Percentiles rank a stretch among this genome's conserved stretches.
Conservation (phyloP, 2,329 filamentous ascomycete genomes). For the Hawksworthiomyces lignivorus region DNA sequence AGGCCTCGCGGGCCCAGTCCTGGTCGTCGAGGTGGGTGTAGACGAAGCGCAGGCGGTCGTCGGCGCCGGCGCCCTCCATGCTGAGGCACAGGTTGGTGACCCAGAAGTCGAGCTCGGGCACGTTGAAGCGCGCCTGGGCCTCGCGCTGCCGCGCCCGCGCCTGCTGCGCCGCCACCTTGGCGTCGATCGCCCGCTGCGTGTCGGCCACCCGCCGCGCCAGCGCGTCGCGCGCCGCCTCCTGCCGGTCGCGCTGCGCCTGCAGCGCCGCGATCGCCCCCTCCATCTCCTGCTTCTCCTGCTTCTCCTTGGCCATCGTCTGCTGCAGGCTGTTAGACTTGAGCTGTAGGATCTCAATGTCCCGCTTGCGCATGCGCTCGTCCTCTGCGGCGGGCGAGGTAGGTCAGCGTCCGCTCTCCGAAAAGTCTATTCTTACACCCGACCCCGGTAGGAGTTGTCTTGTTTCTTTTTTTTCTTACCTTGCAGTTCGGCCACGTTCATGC, state of each 20-base stretch:
- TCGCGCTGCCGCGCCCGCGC: slow-evolving; percentile 69
- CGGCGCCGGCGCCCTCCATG: slow-evolving; percentile 80
- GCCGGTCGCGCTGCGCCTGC: slow-evolving; percentile 51
- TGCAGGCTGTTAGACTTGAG: slow-evolving; percentile 64
- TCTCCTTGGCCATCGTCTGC: slow-evolving; percentile 68
- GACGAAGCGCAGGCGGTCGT: slow-evolving; percentile 82
- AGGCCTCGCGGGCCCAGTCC: slow-evolving; percentile 82
- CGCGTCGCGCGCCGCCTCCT: slow-evolving; percentile 47
- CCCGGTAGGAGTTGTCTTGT: no score
- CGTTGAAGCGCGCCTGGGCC: slow-evolving; percentile 78
- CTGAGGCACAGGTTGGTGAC: slow-evolving; percentile 79
- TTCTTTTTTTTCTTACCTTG: slow-evolving; percentile 55
- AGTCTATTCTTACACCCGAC: no score
- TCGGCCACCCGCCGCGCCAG: slow-evolving; percentile 56
- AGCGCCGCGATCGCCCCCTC: slow-evolving; percentile 53
- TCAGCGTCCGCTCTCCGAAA: no score
- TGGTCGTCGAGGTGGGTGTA: slow-evolving; percentile 81
- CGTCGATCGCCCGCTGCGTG: slow-evolving; percentile 63
- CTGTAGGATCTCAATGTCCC: slow-evolving; percentile 75
- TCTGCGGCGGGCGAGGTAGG: no score
- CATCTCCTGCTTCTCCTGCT: slow-evolving; percentile 70
- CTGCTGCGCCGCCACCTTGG: slow-evolving; percentile 62
- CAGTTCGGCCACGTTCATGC: slow-evolving; percentile 79
- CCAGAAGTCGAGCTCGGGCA: slow-evolving; percentile 94
- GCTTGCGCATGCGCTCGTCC: slow-evolving; percentile 83